Evolutionary conservation across 148 eudicot genomes (phyloP).

Genomic region (Talinum fruticosum): DNA sequence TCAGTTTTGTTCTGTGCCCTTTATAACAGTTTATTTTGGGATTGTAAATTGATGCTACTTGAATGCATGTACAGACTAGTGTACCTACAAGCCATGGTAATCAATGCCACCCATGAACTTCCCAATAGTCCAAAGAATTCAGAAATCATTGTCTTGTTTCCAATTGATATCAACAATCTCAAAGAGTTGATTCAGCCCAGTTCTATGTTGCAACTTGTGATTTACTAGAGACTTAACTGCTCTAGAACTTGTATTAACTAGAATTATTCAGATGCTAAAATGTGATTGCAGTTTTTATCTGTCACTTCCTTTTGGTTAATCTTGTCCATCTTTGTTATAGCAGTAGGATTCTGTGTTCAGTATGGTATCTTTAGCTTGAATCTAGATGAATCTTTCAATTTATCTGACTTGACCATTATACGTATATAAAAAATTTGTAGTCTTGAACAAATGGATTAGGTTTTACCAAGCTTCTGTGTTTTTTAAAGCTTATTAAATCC

Average conservation of each 20-base stretch:
- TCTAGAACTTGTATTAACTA: neutral
- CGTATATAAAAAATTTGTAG: neutral
- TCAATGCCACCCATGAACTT: neutral
- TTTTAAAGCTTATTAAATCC: neutral
- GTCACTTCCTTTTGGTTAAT: neutral
- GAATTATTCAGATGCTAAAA: neutral
- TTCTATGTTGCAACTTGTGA: neutral
- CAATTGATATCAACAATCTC: neutral
- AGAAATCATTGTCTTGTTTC: neutral
- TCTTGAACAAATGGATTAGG: neutral
- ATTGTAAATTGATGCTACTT: neutral
- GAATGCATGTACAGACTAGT: neutral
- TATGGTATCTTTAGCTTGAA: neutral
- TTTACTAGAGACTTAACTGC: neutral
- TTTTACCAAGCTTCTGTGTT: neutral
- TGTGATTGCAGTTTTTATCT: neutral
- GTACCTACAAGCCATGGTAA: neutral
- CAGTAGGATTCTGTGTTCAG: neutral
- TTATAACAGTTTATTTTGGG: neutral
- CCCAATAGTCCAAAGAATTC: neutral
- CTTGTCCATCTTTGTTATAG: neutral
- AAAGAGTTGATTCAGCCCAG: neutral
- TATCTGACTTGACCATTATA: neutral
- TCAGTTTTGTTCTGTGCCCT: neutral
- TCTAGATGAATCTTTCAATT: neutral